These are phyloP conservation scores for Bruguiera hainesii DNA, from an alignment of 441 rosid species.

Conservation along the genomic window DNA sequence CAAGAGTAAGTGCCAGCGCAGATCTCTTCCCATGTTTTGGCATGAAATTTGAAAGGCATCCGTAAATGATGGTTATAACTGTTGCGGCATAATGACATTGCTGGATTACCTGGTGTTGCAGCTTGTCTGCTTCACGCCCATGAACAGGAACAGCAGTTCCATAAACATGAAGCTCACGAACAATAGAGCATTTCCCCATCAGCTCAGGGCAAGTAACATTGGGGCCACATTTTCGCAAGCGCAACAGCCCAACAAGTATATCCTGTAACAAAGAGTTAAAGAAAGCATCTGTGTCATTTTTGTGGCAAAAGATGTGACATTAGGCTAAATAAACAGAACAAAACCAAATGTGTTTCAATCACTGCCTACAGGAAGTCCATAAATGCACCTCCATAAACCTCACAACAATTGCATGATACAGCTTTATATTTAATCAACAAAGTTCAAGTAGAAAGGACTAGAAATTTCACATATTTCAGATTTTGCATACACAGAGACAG, in stretches of 20 bases:
- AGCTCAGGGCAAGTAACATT: slow-evolving; percentile 93
- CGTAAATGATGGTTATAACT: neutral
- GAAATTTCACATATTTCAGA: neutral
- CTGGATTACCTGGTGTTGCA: slow-evolving; percentile 87
- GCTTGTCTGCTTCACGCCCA: slow-evolving; percentile 88
- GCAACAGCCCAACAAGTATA: slow-evolving; percentile 92
- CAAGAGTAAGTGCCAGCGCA: neutral
- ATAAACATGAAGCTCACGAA: slow-evolving; percentile 97
- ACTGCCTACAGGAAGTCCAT: no score
- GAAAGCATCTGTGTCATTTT: neutral
- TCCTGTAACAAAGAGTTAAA: slow-evolving; percentile 42
- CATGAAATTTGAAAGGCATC: neutral
- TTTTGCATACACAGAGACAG: neutral
- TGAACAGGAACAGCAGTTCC: slow-evolving; percentile 99
- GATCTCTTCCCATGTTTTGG: neutral
- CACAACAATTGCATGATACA: no score
- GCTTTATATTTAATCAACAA: no score
- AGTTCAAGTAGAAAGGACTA: no score
- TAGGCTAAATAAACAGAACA: neutral
- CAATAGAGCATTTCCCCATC: slow-evolving; percentile 81
- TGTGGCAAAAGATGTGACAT: neutral
- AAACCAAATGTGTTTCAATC: no score
- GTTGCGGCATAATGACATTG: neutral
- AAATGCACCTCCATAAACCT: no score
- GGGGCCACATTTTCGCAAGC: slow-evolving; percentile 85